Evolutionary conservation across 2,329 filamentous ascomycete species (phyloP), one percentile per base, ranked within the genome.

Genomic region (Cryphonectria naterciae): DNA sequence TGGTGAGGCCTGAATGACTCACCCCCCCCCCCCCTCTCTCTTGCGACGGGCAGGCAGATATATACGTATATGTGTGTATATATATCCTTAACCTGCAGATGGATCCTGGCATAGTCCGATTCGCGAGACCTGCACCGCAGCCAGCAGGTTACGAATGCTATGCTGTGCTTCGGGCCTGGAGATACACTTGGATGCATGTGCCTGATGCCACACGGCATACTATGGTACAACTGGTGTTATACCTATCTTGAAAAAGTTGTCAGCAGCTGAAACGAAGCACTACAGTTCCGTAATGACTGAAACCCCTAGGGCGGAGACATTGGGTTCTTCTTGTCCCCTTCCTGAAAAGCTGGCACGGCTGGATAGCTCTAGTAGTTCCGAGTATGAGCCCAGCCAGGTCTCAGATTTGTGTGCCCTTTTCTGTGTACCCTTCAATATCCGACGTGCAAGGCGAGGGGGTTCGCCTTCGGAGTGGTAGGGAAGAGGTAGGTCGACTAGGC

Each of bases 91-190:
- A n/a, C 32, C 11, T 61, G 58, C 7, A 39, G 58, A 61, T 35
- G 58, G 58, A n/a, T 3, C 17, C 32, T 66, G 41, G 49, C 46
- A 61, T 41, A 32, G 28, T 25, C 25, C 64, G 22, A 35, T 64
- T 52, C 28, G 61, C 52, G 52, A 68, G 35, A 37, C 25, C 39
- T 65, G 61, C 62, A 46, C 61, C 8, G 66, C 61, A 52, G 25
- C 60, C 60, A 52, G 67, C 54, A 35, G 22, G 28, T 41, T 19
- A 66, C 54, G 61, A 35, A 25, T 65, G 52, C 66, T 46, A 52
- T 62, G 46, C 46, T 49, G 46, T 49, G 46, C 46, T 28, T 13
- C 6, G 58, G 32, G 22, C 5, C 8, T 65, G 39, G 17, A 37
- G n/a, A n/a, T 25, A 49, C 5, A 52, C 28, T 60, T 19, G 43